These are phyloP conservation scores for Lachnellula suecica DNA, from an alignment of 2,329 filamentous ascomycete genomes.

Conservation along the genomic window DNA sequence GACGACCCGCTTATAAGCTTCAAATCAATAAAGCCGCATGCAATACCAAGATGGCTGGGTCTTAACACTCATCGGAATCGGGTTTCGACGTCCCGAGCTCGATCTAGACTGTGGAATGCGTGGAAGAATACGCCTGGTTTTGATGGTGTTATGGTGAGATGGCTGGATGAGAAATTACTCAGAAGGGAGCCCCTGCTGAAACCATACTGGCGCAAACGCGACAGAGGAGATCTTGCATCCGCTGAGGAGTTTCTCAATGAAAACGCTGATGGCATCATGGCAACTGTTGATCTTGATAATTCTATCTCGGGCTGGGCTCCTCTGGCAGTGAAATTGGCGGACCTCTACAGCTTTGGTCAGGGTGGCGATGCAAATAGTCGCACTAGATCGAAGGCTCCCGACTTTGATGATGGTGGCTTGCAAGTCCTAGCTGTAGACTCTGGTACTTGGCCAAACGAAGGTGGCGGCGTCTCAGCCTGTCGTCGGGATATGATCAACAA, in stretches of 20 bases:
- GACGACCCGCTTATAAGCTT: conserved; percentile 53
- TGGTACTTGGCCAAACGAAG: conserved; percentile 9
- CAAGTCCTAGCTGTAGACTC: conserved; percentile 38
- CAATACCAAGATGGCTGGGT: conserved; percentile 33
- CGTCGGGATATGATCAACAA: conserved; percentile 50
- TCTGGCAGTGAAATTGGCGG: conserved; percentile 34
- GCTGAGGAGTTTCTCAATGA: conserved; percentile 41
- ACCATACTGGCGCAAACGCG: conserved; percentile 39
- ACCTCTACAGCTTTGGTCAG: conserved; percentile 36
- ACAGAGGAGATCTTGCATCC: conserved; percentile 34
- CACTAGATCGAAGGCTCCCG: conserved; percentile 32
- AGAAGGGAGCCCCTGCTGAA: conserved; percentile 38
- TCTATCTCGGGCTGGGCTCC: conserved; percentile 28
- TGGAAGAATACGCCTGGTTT: conserved; percentile 45
- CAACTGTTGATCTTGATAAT: conserved; percentile 30
- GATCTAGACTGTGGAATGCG: conserved; percentile 44
- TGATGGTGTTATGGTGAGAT: conserved; percentile 45
- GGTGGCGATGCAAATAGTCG: conserved; percentile 35
- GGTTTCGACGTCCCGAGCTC: conserved; percentile 41
- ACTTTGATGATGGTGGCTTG: conserved; percentile 12
- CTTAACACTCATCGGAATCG: conserved; percentile 35
- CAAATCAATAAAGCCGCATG: conserved; percentile 28
- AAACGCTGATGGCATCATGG: conserved; percentile 30
- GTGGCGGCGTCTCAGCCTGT: conserved; percentile 37
- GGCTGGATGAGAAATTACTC: conserved; percentile 45